phyloP scores from a whole-genome alignment of 176 grass and related monocot genomes.

The Alloteropsis semialata region DNA sequence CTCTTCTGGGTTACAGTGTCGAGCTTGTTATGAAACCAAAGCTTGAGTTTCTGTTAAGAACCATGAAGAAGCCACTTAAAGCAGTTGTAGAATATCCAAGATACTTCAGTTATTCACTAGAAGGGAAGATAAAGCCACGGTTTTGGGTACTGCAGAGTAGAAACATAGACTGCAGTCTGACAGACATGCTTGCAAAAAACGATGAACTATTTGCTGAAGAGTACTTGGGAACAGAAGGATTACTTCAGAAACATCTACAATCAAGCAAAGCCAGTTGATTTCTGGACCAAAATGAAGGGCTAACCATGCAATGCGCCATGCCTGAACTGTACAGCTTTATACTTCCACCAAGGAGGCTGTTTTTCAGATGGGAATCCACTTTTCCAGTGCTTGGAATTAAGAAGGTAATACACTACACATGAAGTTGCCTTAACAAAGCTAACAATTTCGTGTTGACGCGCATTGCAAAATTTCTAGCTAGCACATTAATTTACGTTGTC shows the following conservation, averaged over 20 bases:
- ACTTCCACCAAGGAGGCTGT: neutral
- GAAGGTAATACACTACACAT: constrained; percentile 13
- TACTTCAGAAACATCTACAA: constrained; percentile 33
- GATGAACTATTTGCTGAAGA: constrained; percentile 77
- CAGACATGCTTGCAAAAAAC: constrained; percentile 77
- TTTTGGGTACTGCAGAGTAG: constrained; percentile 56
- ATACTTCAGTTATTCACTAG: constrained; percentile 87
- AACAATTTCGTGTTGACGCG: neutral
- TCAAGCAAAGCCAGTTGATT: constrained; percentile 34
- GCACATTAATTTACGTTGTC: neutral
- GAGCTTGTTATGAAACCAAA: constrained; percentile 79
- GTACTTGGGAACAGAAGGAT: constrained; percentile 48
- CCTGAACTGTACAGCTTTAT: neutral
- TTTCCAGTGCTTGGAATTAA: neutral
- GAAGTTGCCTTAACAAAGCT: neutral
- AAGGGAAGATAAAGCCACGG: constrained; percentile 72
- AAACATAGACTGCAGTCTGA: constrained; percentile 69
- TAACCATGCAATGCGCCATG: neutral
- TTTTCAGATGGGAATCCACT: neutral
- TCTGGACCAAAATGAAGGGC: neutral
- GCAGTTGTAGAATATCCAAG: constrained; percentile 78
- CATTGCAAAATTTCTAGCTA: neutral
- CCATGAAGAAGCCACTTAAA: constrained; percentile 69
- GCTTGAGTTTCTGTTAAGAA: constrained; percentile 70
- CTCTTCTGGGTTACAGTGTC: constrained; percentile 73